Evolutionary conservation across 225 moss, liverwort and hornwort genomes (phyloP), one percentile per base, ranked within the genome.

Genomic region (Physcomitrellopsis africana): DNA sequence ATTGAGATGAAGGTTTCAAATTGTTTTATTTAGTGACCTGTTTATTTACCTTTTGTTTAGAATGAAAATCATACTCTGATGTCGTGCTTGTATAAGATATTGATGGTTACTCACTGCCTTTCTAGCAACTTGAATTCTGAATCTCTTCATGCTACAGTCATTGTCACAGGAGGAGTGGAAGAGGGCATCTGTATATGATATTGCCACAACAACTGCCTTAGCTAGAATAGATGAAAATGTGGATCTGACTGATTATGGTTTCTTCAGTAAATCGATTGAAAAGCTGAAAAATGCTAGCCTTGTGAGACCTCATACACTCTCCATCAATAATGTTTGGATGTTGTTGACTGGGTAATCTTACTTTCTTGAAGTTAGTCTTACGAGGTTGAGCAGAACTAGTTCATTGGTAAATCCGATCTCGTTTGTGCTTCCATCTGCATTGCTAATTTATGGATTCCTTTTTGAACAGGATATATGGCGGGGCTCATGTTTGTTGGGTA

Each of bases 401-500:
- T 17, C 15, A 22, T 61, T 12, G 66, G 43, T 42, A 51, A 23
- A 37, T 43, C 13, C 16, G 47, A 16, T 65, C 47, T 62, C 23
- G 45, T 16, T 64, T 48, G 12, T 59, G 52, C 72, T 45, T 77
- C 59, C 58, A 60, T 60, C 45, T 74, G 44, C 57, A 71, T 75
- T 55, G 27, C 43, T 81, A 54, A 82, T 14, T 20, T 52, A 18
- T 69, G 29, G 67, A 57, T 75, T 68, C 56, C 29, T 58, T 63
- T 6, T 72, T 72, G 44, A 32, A 63, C 76, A 89, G 89, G 89
- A 89, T 78, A 68, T 86, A 53, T 89, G 89, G 89, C 86, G 84
- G 78, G 89, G 89, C 49, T 87, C 89, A 9, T 82, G 86, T 74
- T 77, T 89, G 70, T 84, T 89, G 73, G 89, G 89, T 60, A 89